Evolutionary conservation across 75 land plant species (phyloP), one percentile per base, ranked within the genome.

Genomic region (Gnetum montanum): DNA sequence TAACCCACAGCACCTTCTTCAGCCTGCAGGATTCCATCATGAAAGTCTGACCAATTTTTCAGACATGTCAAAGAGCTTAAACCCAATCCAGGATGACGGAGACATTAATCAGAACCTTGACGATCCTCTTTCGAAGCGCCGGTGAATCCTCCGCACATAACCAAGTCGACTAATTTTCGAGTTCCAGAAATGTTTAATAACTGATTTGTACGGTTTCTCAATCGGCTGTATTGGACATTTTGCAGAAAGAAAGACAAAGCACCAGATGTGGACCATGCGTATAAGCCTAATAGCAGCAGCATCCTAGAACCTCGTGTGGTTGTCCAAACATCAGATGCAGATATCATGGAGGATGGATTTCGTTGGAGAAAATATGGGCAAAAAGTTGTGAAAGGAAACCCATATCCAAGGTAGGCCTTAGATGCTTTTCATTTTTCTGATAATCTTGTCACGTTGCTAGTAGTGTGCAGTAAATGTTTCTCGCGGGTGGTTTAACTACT

Each of bases 291-390:
- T 54, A 63, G 76, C 40, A n/a, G n/a, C n/a, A n/a, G n/a, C n/a
- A n/a, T n/a, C n/a, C n/a, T n/a, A n/a, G 85, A 84, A 48, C 81
- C 83, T 6, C 70, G 83, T 69, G 74, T 88, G 34, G 78, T 92
- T 46, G 95, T 92, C 58, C 94, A 88, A 71, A 75, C 85, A 19
- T 68, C 77, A 5, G 82, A 79, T 44, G 79, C 70, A 16, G 86
- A 83, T 30, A 74, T 72, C 46, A 61, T 80, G 38, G 82, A 72
- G 66, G 97, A 92, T 82, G 97, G 97, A 23, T 92, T 81, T 56
- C 70, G 84, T 35, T 92, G 97, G 97, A 77, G 97, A 11, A 92
- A 92, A 48, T 92, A 92, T 75, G 97, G 97, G 6, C 97, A 92
- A 67, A 88, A 92, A 70, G 82, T 90, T 57, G 96, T 90, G 60